A percentile compares a stretch with the other conserved stretches of the same genome.
Conservation (phyloP, 805 yeast species). For the Hanseniaspora nectarophila region DNA sequence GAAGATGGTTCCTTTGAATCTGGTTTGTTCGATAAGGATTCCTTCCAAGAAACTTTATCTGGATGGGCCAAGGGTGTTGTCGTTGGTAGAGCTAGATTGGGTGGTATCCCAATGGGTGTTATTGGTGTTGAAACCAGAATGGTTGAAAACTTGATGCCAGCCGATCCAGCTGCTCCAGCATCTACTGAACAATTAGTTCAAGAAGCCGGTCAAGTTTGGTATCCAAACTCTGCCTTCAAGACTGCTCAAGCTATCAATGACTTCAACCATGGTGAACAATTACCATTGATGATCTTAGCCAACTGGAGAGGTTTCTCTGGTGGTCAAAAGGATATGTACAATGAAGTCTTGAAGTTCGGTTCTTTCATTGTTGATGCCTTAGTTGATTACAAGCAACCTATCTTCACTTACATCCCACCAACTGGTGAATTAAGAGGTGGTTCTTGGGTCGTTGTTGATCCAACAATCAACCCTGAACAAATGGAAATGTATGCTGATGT, state of each 20-base stretch:
- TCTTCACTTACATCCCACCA: constrained; percentile 94
- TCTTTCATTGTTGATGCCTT: constrained; percentile 94
- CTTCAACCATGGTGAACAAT: constrained; percentile 94
- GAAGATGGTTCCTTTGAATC: constrained; percentile 58
- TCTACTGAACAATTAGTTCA: constrained; percentile 77
- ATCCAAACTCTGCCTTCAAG: constrained; percentile 97
- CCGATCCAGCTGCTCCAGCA: constrained; percentile 96
- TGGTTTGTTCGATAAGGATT: constrained; percentile 84
- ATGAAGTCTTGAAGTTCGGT: constrained; percentile 94
- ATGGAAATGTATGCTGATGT: constrained; percentile 99
- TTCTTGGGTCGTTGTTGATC: constrained; percentile 99
- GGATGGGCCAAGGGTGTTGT: constrained; percentile 99
- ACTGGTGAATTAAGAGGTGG: constrained; percentile 99
- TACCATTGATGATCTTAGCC: constrained; percentile 93
- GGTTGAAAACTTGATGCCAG: constrained; percentile 83
- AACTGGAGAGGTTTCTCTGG: constrained; percentile 99
- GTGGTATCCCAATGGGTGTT: constrained; percentile 98
- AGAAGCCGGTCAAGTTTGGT: constrained; percentile 99
- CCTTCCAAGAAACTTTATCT: constrained; percentile 89
- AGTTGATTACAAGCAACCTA: constrained; percentile 91
- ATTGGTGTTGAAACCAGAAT: constrained; percentile 89
- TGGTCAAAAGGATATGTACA: constrained; percentile 99
- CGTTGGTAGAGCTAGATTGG: constrained; percentile 95
- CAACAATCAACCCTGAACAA: constrained; percentile 89
- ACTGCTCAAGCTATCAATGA: constrained; percentile 97